These are phyloP conservation scores for Primulina tabacum DNA, from an alignment of 257 asterid species.

Conservation along the genomic window DNA sequence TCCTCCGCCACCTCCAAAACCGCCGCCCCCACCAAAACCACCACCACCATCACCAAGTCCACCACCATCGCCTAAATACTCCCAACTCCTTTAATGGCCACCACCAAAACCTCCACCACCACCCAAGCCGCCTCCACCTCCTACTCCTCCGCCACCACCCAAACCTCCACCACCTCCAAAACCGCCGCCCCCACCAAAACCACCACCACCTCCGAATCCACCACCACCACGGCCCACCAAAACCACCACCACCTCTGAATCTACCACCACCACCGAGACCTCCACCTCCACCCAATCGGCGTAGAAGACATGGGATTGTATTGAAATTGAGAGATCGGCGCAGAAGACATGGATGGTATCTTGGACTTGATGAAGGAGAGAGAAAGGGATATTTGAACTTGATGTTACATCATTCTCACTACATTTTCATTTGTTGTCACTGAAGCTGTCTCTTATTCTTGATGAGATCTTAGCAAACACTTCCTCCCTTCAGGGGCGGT, in stretches of 20 bases:
- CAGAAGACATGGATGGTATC: too few species aligned
- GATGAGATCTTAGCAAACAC: slow-evolving; percentile 74
- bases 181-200: slow-evolving; percentile 29
- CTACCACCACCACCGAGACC: too few species aligned
- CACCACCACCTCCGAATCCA: slow-evolving; percentile 35
- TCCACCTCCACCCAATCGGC: slow-evolving; percentile 36
- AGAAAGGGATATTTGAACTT: slow-evolving; percentile 41
- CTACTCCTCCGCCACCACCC: background rate
- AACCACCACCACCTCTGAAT: slow-evolving; percentile 28
- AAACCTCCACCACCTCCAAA: slow-evolving; percentile 5
- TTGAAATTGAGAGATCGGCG: too few species aligned
- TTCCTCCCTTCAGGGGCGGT: slow-evolving; percentile 99
- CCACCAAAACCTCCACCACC: slow-evolving; percentile 25
- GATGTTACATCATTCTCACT: slow-evolving; percentile 25
- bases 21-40: too few species aligned
- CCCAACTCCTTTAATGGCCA: slow-evolving; percentile 20
- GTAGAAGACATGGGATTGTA: too few species aligned
- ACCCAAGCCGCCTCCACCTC: slow-evolving; percentile 24
- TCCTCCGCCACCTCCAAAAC: too few species aligned
- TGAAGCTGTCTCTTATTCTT: slow-evolving; percentile 52
- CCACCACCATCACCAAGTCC: too few species aligned
- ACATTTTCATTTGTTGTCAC: slow-evolving; percentile 28
- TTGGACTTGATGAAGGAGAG: too few species aligned
- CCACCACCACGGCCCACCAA: too few species aligned
- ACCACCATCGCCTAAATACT: too few species aligned